phyloP scores from a whole-genome alignment of 495 filamentous ascomycete species.

The Xylaria curta region DNA sequence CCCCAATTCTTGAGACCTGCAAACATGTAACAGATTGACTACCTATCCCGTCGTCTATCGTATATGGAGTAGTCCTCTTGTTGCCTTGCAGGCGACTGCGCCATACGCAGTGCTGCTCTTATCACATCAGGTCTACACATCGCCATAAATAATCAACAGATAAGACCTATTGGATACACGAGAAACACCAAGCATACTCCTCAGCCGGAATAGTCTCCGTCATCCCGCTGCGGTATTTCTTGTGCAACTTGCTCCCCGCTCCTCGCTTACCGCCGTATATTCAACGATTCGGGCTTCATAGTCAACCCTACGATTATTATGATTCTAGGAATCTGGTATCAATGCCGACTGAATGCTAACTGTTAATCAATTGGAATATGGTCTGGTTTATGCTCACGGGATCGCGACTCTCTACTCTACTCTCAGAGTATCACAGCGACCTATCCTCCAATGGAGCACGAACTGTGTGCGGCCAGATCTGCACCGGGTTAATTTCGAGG shows the following conservation, averaged over 20 bases:
- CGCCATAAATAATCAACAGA: background rate
- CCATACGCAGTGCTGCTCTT: background rate
- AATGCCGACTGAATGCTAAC: background rate
- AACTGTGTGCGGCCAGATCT: conserved; percentile 15
- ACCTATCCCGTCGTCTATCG: conserved; percentile 4
- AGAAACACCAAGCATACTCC: background rate
- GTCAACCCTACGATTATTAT: background rate
- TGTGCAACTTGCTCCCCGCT: conserved; percentile 5
- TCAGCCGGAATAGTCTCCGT: conserved; percentile 11
- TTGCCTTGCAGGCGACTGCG: background rate
- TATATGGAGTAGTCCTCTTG: background rate
- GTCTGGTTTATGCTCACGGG: background rate
- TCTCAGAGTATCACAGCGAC: background rate
- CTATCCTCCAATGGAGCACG: background rate
- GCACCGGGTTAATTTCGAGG: background rate
- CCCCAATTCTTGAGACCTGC: background rate
- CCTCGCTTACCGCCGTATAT: background rate
- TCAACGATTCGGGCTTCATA: background rate
- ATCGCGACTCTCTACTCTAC: background rate
- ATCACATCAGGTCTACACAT: background rate
- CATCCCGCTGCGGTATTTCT: background rate
- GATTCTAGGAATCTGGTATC: background rate
- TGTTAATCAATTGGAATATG: background rate
- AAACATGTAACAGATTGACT: background rate
- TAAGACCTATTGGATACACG: conserved; percentile 1